Evolutionary conservation across 805 yeast species (phyloP).

Genomic region (Yamadazyma nakazawae): DNA sequence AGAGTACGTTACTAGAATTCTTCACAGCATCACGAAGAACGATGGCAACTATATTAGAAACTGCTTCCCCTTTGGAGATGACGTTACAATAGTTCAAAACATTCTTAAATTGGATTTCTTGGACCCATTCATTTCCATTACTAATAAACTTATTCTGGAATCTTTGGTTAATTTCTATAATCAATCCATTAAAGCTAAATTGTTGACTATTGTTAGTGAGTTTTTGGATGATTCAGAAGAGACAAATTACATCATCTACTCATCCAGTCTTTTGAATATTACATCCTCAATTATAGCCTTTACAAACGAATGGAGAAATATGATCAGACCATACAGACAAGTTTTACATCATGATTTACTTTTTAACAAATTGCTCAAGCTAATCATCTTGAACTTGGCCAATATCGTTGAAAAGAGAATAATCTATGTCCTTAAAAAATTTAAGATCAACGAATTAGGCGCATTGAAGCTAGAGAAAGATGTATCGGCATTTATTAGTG

Average conservation of each 20-base stretch:
- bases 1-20: constrained; percentile 52
- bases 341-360: constrained; percentile 50
- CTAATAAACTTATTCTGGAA: constrained; percentile 40
- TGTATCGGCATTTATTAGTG: constrained; percentile 66
- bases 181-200: constrained; percentile 44
- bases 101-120: constrained; percentile 31
- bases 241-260: constrained; percentile 27
- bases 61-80: constrained; percentile 37
- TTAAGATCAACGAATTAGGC: constrained; percentile 71
- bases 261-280: constrained; percentile 28
- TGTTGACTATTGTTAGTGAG: constrained; percentile 42
- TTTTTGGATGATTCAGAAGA: constrained; percentile 37
- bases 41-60: constrained; percentile 19
- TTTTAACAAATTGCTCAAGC: constrained; percentile 46
- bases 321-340: constrained; percentile 64
- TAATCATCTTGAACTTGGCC: constrained; percentile 55
- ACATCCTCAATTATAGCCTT: constrained; percentile 44
- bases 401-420: constrained; percentile 61
- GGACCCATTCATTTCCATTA: constrained; percentile 29
- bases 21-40: constrained; percentile 38
- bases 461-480: constrained; percentile 82
- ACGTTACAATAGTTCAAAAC: constrained; percentile 28
- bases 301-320: constrained; percentile 57
- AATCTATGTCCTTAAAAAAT: constrained; percentile 58
- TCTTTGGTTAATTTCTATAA: constrained; percentile 48